Percentiles rank a stretch among this genome's conserved stretches.
These are phyloP conservation scores for Platanus orientalis DNA, from an alignment of 164 flowering plant genomes.

Conservation along the genomic window DNA sequence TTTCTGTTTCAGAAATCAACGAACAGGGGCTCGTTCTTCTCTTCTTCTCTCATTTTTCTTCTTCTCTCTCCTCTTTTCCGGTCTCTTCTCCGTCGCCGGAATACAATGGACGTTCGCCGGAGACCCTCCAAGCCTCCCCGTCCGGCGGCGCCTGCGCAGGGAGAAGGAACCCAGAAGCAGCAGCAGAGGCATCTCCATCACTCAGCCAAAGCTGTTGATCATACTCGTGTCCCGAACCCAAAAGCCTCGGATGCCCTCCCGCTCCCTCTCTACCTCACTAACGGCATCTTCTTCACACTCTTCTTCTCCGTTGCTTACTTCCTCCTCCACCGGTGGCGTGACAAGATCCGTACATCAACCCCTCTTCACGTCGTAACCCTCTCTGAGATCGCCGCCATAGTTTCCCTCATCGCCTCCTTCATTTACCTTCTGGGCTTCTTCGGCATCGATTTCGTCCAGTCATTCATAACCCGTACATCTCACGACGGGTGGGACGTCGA, in stretches of 20 bases:
- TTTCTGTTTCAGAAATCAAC: too few species aligned
- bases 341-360: constrained; percentile 62
- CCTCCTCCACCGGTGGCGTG: constrained; percentile 77
- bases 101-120: constrained; percentile 38
- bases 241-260: constrained; percentile 76
- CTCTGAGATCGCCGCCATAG: constrained; percentile 54
- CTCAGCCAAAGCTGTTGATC: background rate
- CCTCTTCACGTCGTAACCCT: constrained; percentile 72
- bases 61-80: background rate
- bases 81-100: too few species aligned
- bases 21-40: too few species aligned
- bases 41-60: background rate
- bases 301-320: constrained; percentile 73
- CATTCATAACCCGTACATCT: constrained; percentile 50
- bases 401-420: constrained; percentile 65
- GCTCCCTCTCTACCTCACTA: constrained; percentile 61
- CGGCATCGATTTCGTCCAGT: constrained; percentile 71
- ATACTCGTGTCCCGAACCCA: constrained; percentile 16
- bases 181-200: constrained; percentile 6
- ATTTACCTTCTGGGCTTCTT: constrained; percentile 77
- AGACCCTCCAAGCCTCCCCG: constrained; percentile 16
- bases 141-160: background rate
- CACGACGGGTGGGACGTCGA: constrained; percentile 39
- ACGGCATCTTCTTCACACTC: constrained; percentile 67
- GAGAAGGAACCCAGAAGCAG: background rate